Percentiles rank a stretch among this genome's conserved stretches.
These are phyloP conservation scores for Trichosporon sp. DNA, from an alignment of 1,284 basidiomycete species.

Conservation along the genomic window DNA sequence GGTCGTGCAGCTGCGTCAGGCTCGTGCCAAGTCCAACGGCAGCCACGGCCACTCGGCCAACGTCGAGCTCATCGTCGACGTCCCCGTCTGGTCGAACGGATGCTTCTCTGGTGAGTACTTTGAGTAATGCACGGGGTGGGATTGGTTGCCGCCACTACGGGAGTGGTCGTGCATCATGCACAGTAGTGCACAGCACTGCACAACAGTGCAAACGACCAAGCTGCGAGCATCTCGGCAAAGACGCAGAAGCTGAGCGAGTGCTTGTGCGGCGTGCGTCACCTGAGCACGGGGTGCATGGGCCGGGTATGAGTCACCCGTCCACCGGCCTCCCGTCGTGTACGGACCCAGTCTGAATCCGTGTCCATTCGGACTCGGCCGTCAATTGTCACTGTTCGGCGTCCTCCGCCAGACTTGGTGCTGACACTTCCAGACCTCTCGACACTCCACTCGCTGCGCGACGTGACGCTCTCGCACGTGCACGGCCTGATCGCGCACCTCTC, in stretches of 20 bases:
- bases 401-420: neutral
- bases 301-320: neutral
- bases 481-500: slow-evolving; percentile 48
- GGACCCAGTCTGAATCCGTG: neutral
- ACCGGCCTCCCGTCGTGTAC: neutral
- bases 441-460: slow-evolving; percentile 54
- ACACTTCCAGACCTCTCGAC: slow-evolving; percentile 51
- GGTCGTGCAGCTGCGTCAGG: slow-evolving; percentile 22
- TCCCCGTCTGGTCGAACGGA: slow-evolving; percentile 54
- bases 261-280: slow-evolving; percentile 11
- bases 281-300: neutral
- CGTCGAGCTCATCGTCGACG: slow-evolving; percentile 55
- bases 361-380: neutral
- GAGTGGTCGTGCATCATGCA: neutral
- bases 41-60: slow-evolving; percentile 35
- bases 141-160: neutral
- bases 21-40: slow-evolving; percentile 26
- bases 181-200: neutral
- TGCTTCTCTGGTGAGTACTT: slow-evolving; percentile 52
- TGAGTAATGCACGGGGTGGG: neutral
- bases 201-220: neutral
- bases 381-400: neutral
- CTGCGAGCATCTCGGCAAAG: slow-evolving; percentile 4
- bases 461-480: slow-evolving; percentile 53
- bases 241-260: slow-evolving; percentile 12